Evolutionary conservation across 148 eudicot genomes (phyloP).

Genomic region (Hydrangea macrophylla): DNA sequence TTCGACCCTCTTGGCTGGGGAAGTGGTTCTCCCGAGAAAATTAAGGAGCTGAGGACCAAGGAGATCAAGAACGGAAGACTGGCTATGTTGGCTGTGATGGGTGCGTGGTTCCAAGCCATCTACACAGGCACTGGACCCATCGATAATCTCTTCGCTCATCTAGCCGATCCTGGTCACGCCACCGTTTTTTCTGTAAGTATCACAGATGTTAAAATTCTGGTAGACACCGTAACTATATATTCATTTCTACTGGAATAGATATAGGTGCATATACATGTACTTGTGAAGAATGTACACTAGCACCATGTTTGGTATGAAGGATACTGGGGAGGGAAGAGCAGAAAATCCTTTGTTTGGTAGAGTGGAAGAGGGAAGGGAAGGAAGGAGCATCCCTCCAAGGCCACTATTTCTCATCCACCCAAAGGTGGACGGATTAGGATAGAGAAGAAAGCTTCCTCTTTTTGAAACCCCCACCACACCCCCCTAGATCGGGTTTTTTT

Average conservation of each 20-base stretch:
- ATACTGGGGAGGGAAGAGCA: too few relatives aligned
- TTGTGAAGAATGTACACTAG: background rate
- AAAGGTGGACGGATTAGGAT: too few relatives aligned
- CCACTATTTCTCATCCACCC: too few relatives aligned
- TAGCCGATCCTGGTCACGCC: conserved; percentile 98
- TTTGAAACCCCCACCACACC: too few relatives aligned
- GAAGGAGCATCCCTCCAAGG: too few relatives aligned
- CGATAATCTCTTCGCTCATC: conserved; percentile 95
- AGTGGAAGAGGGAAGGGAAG: background rate
- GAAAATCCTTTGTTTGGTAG: background rate
- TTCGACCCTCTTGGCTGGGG: conserved; percentile 99
- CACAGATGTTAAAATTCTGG: background rate
- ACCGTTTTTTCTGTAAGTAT: conserved; percentile 89
- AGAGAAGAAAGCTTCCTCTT: too few relatives aligned
- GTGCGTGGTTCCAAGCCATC: conserved; percentile 96
- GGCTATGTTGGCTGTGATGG: conserved; percentile 99
- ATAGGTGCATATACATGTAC: background rate
- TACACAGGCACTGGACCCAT: conserved; percentile 97
- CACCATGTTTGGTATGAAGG: background rate
- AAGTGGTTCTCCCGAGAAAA: conserved; percentile 65
- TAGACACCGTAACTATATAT: background rate
- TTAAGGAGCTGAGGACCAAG: conserved; percentile 89
- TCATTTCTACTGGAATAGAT: background rate
- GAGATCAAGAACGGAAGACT: conserved; percentile 96
- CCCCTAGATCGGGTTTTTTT: too few relatives aligned